Conservation (phyloP, 2,329 filamentous ascomycete species). For the Exophiala sp. region DNA sequence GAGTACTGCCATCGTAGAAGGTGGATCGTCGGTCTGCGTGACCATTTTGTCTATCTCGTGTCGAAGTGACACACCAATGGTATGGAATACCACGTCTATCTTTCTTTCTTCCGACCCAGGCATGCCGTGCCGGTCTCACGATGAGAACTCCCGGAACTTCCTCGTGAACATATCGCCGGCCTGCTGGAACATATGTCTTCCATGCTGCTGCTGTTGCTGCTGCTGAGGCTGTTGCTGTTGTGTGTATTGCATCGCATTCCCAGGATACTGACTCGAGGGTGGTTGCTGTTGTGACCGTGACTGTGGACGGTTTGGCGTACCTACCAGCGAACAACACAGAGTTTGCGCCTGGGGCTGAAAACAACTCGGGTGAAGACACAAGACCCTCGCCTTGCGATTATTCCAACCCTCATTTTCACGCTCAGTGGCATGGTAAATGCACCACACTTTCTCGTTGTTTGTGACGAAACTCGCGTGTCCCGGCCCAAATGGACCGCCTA, state of each 20-base stretch:
- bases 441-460: constrained; percentile 16
- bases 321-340: constrained; percentile 20
- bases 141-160: background rate
- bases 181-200: background rate
- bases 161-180: background rate
- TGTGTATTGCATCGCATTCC: no score
- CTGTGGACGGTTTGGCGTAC: background rate
- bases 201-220: background rate
- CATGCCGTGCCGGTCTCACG: no score
- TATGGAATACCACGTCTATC: no score
- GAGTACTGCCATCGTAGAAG: no score
- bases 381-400: constrained; percentile 26
- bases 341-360: constrained; percentile 16
- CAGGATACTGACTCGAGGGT: no score
- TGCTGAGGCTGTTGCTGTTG: background rate
- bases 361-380: constrained; percentile 11
- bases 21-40: no score
- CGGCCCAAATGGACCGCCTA: constrained; percentile 27
- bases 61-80: no score
- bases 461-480: constrained; percentile 27
- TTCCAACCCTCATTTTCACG: constrained; percentile 23
- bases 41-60: no score
- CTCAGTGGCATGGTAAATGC: constrained; percentile 28
- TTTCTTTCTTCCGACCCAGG: no score
- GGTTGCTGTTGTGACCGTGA: background rate